Conservation (phyloP, 73 alveolate genomes). For the Blepharisma japonicum region DNA sequence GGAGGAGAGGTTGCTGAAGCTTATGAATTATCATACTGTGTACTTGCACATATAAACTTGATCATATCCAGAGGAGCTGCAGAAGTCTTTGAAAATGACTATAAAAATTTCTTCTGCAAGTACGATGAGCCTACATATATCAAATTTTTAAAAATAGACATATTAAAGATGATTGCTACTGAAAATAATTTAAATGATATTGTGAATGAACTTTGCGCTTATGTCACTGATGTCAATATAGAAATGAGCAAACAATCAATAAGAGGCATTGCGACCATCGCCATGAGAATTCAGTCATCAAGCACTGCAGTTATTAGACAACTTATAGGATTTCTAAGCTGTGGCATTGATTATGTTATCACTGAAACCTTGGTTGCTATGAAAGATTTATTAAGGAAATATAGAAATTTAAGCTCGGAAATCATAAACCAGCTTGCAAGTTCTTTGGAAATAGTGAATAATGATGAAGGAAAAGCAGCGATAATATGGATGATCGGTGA, state of each 20-base stretch:
- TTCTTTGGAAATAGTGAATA: not conserved
- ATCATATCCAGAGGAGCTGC: conserved; percentile 82
- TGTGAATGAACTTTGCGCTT: conserved; percentile 78
- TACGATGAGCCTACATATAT: conserved; percentile 96
- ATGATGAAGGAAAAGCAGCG: conserved; percentile 59
- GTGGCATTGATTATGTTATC: conserved; percentile 49
- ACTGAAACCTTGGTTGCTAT: conserved; percentile 54
- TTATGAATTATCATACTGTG: conserved; percentile 85
- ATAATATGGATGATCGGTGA: conserved; percentile 73
- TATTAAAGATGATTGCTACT: conserved; percentile 53
- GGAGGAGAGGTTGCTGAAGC: conserved; percentile 88
- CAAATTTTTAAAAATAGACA: conserved; percentile 88
- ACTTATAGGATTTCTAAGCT: conserved; percentile 53
- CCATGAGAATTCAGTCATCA: conserved; percentile 46
- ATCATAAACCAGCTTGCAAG: not conserved
- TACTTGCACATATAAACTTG: conserved; percentile 90
- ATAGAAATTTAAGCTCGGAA: conserved; percentile 45
- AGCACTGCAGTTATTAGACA: conserved; percentile 37
- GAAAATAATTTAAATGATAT: conserved; percentile 71
- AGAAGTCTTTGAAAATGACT: conserved; percentile 79
- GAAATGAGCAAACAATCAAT: conserved; percentile 75
- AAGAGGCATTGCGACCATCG: conserved; percentile 54
- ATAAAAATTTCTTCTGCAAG: conserved; percentile 92
- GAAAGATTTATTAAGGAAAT: conserved; percentile 57
- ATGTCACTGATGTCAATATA: conserved; percentile 81